Base-by-base conservation (phyloP, 2,329 filamentous ascomycete species). In the Aspergillus intermedius region DNA sequence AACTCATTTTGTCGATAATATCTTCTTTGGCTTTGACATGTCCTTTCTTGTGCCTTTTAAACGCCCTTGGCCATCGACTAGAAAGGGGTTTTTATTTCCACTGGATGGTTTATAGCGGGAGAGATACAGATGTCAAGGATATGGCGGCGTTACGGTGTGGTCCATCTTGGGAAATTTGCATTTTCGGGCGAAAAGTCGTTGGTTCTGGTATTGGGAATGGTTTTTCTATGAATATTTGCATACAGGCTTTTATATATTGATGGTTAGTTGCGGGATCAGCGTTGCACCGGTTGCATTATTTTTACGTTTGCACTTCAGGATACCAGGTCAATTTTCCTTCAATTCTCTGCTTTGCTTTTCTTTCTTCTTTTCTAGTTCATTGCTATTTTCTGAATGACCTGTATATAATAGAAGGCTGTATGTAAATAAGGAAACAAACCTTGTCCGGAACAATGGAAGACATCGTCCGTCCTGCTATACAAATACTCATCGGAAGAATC, bases 1-100 rank as follows among this genome's bases (percentile, higher is more conserved):
- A 22, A 19, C 37, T 13, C 32, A 6, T 30, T 42, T 52, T 41
- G 60, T 23, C 50, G 10, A 25, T 35, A n/a, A 22, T 35, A n/a
- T 37, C 28, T 44, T 44, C 19, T 42, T 37, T 22, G n/a, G 25
- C 45, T 44, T 34, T 35, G 22, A 28, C 37, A 23, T 22, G 17
- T 17, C 37, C 22, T 48, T 52, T 52, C 44, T 47, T 43, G 9
- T 43, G 9, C 19, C 8, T 30, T 43, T 15, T 30, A 4, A 5
- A 37, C 15, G 13, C 12, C 15, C 15, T 37, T 37, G 13, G 9
- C 23, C 25, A 28, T 30, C 10, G 25, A 30, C 12, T 42, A 19
- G 19, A 23, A 42, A 21, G 2, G 17, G 19, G 3, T n/a, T 22
- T 22, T 22, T 22, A 4, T 22, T 22, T 22, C 21, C 17, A 40